phyloP scores from a whole-genome alignment of 148 eudicot species.

The Rhododendron griersonianum region DNA sequence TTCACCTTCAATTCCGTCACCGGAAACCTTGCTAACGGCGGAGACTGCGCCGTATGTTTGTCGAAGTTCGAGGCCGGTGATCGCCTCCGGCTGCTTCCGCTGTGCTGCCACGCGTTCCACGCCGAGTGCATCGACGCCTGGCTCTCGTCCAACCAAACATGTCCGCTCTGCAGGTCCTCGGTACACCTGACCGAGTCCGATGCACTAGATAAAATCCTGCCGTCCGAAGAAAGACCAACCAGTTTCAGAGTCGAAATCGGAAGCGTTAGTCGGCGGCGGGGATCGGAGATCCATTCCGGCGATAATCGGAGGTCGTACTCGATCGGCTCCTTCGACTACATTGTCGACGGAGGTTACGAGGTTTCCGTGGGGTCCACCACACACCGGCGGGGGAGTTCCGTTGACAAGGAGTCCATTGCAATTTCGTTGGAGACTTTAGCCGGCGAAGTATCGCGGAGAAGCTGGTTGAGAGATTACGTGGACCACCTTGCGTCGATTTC shows the following conservation, averaged over 20 bases:
- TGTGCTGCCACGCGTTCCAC: slow-evolving; percentile 89
- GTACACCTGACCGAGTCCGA: slow-evolving; percentile 46
- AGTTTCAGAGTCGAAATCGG: slow-evolving; percentile 85
- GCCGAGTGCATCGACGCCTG: slow-evolving; percentile 74
- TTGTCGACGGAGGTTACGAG: slow-evolving; percentile 41
- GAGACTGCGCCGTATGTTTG: slow-evolving; percentile 75
- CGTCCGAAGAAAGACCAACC: slow-evolving; percentile 6
- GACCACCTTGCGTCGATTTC: slow-evolving; percentile 50
- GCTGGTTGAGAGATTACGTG: slow-evolving; percentile 75
- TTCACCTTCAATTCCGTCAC: slow-evolving; percentile 49
- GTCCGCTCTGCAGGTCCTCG: slow-evolving; percentile 81
- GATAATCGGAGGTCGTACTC: slow-evolving; percentile 48
- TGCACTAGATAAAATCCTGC: slow-evolving; percentile 33
- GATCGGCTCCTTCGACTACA: slow-evolving; percentile 64
- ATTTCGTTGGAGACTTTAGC: slow-evolving; percentile 28
- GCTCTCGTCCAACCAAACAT: slow-evolving; percentile 53
- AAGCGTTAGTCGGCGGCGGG: slow-evolving; percentile 44
- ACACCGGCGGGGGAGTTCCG: slow-evolving; percentile 21
- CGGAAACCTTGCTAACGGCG: slow-evolving; percentile 32
- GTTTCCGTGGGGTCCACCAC: slow-evolving; percentile 26
- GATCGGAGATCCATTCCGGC: slow-evolving; percentile 21
- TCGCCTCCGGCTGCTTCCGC: slow-evolving; percentile 61
- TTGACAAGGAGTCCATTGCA: slow-evolving; percentile 32
- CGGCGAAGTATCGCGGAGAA: slow-evolving; percentile 27
- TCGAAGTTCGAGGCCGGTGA: slow-evolving; percentile 69